phyloP scores from a whole-genome alignment of 164 flowering plant genomes.

The Annona squamosa region DNA sequence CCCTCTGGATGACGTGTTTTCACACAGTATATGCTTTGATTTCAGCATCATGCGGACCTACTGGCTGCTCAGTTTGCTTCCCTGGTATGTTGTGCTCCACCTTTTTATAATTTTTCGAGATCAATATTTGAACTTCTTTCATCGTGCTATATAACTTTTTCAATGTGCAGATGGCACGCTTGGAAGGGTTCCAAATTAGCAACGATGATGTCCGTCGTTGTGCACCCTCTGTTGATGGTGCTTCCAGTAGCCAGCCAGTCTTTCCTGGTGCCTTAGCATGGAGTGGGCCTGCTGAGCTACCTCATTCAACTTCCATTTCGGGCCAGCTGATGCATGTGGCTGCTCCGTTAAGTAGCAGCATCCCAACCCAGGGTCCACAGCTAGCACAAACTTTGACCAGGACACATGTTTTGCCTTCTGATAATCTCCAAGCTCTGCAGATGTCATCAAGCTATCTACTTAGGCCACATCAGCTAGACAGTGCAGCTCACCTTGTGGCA shows the following conservation, averaged over 20 bases:
- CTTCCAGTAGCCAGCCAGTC: conserved; percentile 18
- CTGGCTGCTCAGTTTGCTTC: conserved; percentile 60
- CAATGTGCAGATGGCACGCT: conserved; percentile 59
- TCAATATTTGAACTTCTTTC: not conserved
- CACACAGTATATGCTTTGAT: not conserved
- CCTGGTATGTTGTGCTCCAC: conserved; percentile 43
- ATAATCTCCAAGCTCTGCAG: conserved; percentile 37
- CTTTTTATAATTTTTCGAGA: not conserved
- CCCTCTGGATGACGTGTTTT: not conserved
- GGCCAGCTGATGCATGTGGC: conserved; percentile 39
- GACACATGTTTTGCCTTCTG: conserved; percentile 53
- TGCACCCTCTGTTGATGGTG: not conserved
- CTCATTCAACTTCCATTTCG: conserved; percentile 38
- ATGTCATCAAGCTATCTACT: not conserved
- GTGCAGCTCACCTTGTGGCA: conserved; percentile 4
- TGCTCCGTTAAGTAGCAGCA: conserved; percentile 27
- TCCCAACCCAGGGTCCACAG: conserved; percentile 31
- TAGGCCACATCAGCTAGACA: conserved; percentile 7
- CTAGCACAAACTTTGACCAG: conserved; percentile 21
- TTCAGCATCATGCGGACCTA: conserved; percentile 75
- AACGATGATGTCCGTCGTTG: conserved; percentile 45
- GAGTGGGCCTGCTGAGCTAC: conserved; percentile 39
- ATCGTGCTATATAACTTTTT: not conserved
- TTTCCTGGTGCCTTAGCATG: conserved; percentile 15
- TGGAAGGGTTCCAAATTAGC: conserved; percentile 35